Base-by-base conservation (phyloP, 257 asterid genomes). In the Sherardia arvensis region DNA sequence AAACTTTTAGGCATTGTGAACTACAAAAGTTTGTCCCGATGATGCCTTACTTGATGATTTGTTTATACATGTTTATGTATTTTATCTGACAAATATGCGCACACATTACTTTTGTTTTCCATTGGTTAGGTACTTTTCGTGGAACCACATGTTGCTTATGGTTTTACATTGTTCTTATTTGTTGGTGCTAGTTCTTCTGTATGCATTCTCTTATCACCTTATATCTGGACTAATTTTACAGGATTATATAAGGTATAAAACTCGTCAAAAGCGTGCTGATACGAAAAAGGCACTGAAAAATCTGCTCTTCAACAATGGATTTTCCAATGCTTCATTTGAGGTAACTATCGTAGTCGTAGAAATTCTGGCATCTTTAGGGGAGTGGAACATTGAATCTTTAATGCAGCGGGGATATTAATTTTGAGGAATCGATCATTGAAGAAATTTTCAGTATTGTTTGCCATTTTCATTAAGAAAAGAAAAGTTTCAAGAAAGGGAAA, bases 261-360 rank as follows among this genome's bases (percentile, higher is more conserved):
- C 76, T 57, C 81, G 91, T 53, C 79, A 82, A 73, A 90, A 87
- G 81, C 86, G 93, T 60, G 78, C 90, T 61, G 81, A 78, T 76
- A 53, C 89, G 4, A 87, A 81, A 78, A 82, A 73, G 81, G 91
- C 84, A 71, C 82, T 90, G 77, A 84, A 78, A 66, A 59, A 69
- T 74, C 75, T 87, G 27, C 80, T 87, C 38, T 74, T 72, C 76
- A 68, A 73, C 66, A 78, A 78, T 51, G 89, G 83, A 36, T 78
- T 76, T 81, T 57, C 87, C 51, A 68, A 74, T 57, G 49, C 71
- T 60, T 67, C 62, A 63, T 48, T 71, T 61, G 81, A 84, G 97
- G 97, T 90, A 70, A 55, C 73, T 25, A 63, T n/a, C 27, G 53
- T 8, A n/a, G n/a, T n/a, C n/a, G n/a, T n/a, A n/a, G 18, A 33